Evolutionary conservation across 192 early-diverging fungal genomes (phyloP).

Genomic region (Backusella liffmaniae): DNA sequence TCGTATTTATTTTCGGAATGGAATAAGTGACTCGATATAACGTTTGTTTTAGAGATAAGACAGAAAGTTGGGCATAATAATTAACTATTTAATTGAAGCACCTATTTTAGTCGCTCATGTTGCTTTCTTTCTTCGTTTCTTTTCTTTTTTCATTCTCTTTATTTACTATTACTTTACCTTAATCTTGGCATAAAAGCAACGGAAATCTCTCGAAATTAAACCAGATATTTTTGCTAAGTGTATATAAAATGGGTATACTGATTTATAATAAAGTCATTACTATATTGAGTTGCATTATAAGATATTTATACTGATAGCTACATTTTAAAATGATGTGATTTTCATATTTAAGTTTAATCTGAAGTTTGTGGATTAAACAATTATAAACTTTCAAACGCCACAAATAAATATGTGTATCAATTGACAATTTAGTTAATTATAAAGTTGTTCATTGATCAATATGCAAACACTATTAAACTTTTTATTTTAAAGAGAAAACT

Average conservation of each 20-base stretch:
- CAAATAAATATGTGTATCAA: not conserved
- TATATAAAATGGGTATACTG: too few relatives aligned
- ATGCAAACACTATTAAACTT: not conserved
- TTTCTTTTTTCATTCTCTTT: too few relatives aligned
- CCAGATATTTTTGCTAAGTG: too few relatives aligned
- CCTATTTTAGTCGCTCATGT: not conserved
- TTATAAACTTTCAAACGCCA: not conserved
- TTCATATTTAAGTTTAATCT: too few relatives aligned
- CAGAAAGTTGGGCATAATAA: too few relatives aligned
- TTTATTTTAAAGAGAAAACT: not conserved
- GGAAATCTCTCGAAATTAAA: too few relatives aligned
- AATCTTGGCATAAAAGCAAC: not conserved
- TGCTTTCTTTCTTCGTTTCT: not conserved
- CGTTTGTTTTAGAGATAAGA: too few relatives aligned
- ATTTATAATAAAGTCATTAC: too few relatives aligned
- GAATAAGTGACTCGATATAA: too few relatives aligned
- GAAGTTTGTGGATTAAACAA: too few relatives aligned
- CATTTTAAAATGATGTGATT: not conserved
- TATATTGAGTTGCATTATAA: not conserved
- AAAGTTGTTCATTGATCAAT: not conserved
- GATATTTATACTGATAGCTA: not conserved
- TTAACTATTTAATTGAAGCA: not conserved
- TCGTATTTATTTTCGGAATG: too few relatives aligned
- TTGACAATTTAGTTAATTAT: not conserved
- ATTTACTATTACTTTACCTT: not conserved